Conservation (phyloP, 108 stramenopile species). For the Discostella pseudostelligera region DNA sequence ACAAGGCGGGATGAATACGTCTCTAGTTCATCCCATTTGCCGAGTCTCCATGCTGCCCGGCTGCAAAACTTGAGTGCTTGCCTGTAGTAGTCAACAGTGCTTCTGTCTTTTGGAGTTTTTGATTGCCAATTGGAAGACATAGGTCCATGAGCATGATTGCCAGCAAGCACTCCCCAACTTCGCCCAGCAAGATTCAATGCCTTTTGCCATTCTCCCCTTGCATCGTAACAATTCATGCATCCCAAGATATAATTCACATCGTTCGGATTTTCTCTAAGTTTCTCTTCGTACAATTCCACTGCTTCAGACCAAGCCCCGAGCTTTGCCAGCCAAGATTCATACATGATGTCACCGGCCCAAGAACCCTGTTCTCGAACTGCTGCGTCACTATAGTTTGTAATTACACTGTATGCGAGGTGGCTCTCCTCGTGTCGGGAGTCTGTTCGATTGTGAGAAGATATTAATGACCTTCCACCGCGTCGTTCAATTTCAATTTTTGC, state of each 20-base stretch:
- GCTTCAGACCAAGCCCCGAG: slow-evolving; percentile 95
- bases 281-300: slow-evolving; percentile 79
- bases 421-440: slow-evolving; percentile 28
- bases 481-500: slow-evolving; percentile 73
- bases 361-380: slow-evolving; percentile 37
- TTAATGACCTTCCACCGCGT: slow-evolving; percentile 19
- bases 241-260: slow-evolving; percentile 89
- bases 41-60: slow-evolving; percentile 91
- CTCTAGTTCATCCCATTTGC: slow-evolving; percentile 91
- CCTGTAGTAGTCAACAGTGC: slow-evolving; percentile 40
- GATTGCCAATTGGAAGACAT: slow-evolving; percentile 5
- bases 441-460: slow-evolving; percentile 25
- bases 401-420: slow-evolving; percentile 75
- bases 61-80: slow-evolving; percentile 86
- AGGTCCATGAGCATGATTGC: slow-evolving; percentile 14
- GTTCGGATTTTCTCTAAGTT: slow-evolving; percentile 64
- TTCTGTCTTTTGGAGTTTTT: slow-evolving; percentile 15
- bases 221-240: slow-evolving; percentile 94
- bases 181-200: slow-evolving; percentile 81
- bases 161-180: slow-evolving; percentile 63
- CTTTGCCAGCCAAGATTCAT: slow-evolving; percentile 95
- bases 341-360: slow-evolving; percentile 57
- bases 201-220: slow-evolving; percentile 90
- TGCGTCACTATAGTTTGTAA: slow-evolving; percentile 48
- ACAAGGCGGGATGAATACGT: slow-evolving; percentile 70